A percentile compares a stretch with the other conserved stretches of the same genome.
Evolutionary conservation across 2,329 filamentous ascomycete genomes (phyloP).

Genomic region (Cladosporium sp.): DNA sequence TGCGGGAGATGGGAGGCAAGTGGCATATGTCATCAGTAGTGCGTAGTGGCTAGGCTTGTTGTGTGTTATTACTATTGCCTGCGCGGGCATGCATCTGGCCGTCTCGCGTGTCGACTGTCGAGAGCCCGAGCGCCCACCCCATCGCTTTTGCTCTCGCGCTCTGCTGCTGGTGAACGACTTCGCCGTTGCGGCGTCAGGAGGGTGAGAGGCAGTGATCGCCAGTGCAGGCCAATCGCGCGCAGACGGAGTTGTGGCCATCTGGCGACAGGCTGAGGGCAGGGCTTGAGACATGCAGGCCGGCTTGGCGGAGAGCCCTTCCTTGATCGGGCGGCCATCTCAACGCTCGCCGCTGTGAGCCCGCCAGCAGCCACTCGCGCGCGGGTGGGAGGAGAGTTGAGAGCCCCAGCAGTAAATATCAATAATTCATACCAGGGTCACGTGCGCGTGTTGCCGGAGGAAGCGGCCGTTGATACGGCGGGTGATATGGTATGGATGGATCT

Average conservation of each 20-base stretch:
- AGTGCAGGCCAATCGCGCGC: slow-evolving; percentile 6
- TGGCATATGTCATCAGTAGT: slow-evolving; percentile 12
- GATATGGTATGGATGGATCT: background rate
- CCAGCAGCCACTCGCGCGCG: background rate
- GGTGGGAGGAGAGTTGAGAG: background rate
- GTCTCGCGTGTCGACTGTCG: background rate
- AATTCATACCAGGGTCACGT: background rate
- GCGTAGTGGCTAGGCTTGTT: background rate
- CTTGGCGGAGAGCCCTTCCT: background rate
- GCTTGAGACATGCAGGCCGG: slow-evolving; percentile 13
- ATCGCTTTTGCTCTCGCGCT: background rate
- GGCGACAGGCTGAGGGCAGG: slow-evolving; percentile 4
- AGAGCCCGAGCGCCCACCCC: slow-evolving; percentile 1
- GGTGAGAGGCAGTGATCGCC: background rate
- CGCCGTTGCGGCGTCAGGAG: slow-evolving; percentile 7
- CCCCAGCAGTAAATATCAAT: background rate
- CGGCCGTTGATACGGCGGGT: background rate
- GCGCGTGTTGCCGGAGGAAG: background rate
- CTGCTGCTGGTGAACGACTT: background rate
- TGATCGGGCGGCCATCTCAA: background rate
- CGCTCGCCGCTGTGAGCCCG: background rate
- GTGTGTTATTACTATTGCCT: background rate
- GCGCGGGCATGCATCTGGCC: background rate
- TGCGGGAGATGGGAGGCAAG: slow-evolving; percentile 2
- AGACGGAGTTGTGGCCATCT: slow-evolving; percentile 4